Base-by-base conservation (phyloP, 768 basidiomycete genomes). In the Leccinum ochraceum region DNA sequence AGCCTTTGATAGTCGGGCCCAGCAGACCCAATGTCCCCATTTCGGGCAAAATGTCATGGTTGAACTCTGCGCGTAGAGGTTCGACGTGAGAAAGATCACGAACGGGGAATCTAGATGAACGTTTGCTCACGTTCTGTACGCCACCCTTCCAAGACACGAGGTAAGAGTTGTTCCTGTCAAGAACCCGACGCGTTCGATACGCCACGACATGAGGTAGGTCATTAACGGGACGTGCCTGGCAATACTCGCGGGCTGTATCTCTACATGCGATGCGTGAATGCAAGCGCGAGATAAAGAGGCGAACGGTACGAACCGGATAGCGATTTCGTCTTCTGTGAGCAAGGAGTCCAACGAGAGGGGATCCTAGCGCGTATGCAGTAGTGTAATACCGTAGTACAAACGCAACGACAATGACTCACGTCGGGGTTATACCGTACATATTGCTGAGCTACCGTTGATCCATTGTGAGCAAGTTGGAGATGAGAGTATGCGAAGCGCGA, bases 21-120 rank as follows among this genome's bases (percentile, higher is more conserved):
- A 98, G 80, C 14, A 98, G 77, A 2, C 96, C 96, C 4, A 98
- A 79, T 62, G 87, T 84, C 5, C 96, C 96, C 95, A 98, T 97
- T 73, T 96, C 93, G 9, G 86, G 85, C 22, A 98, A 79, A 54
- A 94, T 86, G 6, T 80, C 77, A 60, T 80, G 81, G 74, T 95
- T 82, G 74, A 94, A 95, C 69, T 89, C 92, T 92, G 70, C 20
- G 42, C 20, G 60, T 22, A 10, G 26, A 17, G 34, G 36, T 46
- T 42, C 53, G 57, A 9, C 10, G 42, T 59, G 28, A 49, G 51
- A 46, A 8, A 51, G 16, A 6, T 44, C 32, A 36, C 1, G 20
- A 48, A n/a, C 34, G n/a, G 2, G 10, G 34, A 22, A 28, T 28
- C 28, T 7, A 26, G 36, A 22, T 28, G 11, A 22, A 2, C 4